phyloP scores from a whole-genome alignment of 2,329 filamentous ascomycete genomes.

The Talaromyces sp. region DNA sequence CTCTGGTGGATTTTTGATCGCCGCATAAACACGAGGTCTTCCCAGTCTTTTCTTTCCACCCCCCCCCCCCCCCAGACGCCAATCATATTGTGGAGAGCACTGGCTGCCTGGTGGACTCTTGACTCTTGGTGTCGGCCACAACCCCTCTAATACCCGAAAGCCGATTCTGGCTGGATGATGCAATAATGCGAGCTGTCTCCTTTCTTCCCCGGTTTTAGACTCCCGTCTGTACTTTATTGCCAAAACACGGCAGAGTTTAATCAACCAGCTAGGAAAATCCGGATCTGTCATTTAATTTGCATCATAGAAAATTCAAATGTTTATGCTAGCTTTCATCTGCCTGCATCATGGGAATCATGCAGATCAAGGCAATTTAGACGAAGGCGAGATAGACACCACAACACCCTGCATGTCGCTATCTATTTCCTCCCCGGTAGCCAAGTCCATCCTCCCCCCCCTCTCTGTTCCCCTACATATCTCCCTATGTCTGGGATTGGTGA shows the following conservation, averaged over 20 bases:
- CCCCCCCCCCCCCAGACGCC: background rate
- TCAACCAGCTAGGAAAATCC: background rate
- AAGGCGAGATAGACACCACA: background rate
- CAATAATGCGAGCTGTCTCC: background rate
- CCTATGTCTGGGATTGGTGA: slow-evolving; percentile 2
- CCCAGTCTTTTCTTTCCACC: too few relatives aligned
- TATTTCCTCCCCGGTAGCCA: background rate
- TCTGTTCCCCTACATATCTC: background rate
- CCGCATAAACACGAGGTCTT: background rate
- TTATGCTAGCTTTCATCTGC: too few relatives aligned
- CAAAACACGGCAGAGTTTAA: too few relatives aligned
- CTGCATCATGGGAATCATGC: too few relatives aligned
- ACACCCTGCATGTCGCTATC: background rate
- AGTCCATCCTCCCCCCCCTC: background rate
- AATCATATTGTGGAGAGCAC: background rate
- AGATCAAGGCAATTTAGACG: background rate
- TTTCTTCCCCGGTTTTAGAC: background rate
- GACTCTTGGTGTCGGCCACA: background rate
- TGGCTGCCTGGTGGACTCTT: background rate
- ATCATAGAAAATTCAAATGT: too few relatives aligned
- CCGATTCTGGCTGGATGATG: background rate
- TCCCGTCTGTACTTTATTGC: too few relatives aligned
- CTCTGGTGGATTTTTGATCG: background rate
- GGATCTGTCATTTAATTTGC: too few relatives aligned
- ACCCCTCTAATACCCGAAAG: background rate